Evolutionary conservation across 2,329 filamentous ascomycete genomes (phyloP).

Genomic region (Gaeumannomyces tritici): DNA sequence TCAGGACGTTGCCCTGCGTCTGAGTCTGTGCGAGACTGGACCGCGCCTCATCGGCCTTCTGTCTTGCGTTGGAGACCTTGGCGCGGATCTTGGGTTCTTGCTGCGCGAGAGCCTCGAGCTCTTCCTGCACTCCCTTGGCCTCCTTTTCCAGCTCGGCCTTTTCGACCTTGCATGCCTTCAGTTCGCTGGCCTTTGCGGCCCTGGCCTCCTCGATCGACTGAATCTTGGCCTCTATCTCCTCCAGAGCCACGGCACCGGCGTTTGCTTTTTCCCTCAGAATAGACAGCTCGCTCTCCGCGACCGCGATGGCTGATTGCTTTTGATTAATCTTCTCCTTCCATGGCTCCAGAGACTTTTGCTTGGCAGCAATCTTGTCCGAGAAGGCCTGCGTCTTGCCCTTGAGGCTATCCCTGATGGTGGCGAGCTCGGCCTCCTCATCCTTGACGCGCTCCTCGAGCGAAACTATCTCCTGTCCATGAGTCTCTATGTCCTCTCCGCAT

Average conservation of each 20-base stretch:
- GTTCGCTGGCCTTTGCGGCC: slow-evolving; percentile 59
- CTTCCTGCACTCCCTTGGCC: slow-evolving; percentile 57
- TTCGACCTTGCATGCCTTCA: slow-evolving; percentile 66
- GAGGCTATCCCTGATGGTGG: slow-evolving; percentile 72
- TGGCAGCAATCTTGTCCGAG: slow-evolving; percentile 82
- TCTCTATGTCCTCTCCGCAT: slow-evolving; percentile 68
- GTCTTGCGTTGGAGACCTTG: slow-evolving; percentile 79
- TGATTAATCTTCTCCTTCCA: slow-evolving; percentile 97
- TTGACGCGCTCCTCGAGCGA: slow-evolving; percentile 68
- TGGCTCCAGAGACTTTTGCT: slow-evolving; percentile 89
- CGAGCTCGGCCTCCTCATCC: slow-evolving; percentile 71
- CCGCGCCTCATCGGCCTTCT: slow-evolving; percentile 92
- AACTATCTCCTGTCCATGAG: slow-evolving; percentile 62
- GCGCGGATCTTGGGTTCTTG: slow-evolving; percentile 76
- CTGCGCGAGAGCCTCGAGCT: slow-evolving; percentile 61
- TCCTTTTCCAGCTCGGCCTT: slow-evolving; percentile 67
- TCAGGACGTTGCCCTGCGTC: slow-evolving; percentile 85
- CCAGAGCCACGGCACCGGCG: slow-evolving; percentile 71
- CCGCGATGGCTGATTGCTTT: slow-evolving; percentile 87
- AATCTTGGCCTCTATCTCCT: slow-evolving; percentile 77
- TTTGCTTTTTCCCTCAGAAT: slow-evolving; percentile 87
- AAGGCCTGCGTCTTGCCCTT: slow-evolving; percentile 95
- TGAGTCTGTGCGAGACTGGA: slow-evolving; percentile 84
- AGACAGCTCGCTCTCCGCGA: slow-evolving; percentile 87
- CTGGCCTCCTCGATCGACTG: slow-evolving; percentile 62